Base-by-base conservation (phyloP, 164 flowering plant genomes). In the Tinospora cordifolia region DNA sequence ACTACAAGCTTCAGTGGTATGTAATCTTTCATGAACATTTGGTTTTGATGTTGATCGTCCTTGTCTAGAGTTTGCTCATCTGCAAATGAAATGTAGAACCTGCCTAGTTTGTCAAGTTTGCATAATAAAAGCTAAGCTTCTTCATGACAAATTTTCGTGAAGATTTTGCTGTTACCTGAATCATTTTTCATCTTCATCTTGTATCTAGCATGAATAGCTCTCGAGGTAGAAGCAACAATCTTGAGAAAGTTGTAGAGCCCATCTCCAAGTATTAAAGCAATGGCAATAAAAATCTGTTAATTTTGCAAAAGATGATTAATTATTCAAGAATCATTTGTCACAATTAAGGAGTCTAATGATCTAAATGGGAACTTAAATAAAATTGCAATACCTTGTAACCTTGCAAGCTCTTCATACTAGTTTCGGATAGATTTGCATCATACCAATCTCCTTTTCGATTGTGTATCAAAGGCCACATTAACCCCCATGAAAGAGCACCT, bases 391-490 rank as follows among this genome's bases (percentile, higher is more conserved):
- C 98, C 93, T 88, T 91, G 81, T 91, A 93, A 64, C 98, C 98
- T 74, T 82, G 84, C 19, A 93, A 70, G 74, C 96, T 88, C 81
- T 86, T 87, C 94, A 92, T 90, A 74, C 90, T 93, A 78, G 82
- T 86, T 78, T 88, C 83, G 8, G 85, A 63, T 67, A 88, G 19
- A 71, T 71, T 69, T 41, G 26, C 74, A 34, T 90, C 87, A 71
- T 75, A 93, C 98, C 98, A 93, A 8, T 82, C 74, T 63, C 93
- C 97, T 76, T 93, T 88, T 2, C 67, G 83, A 0, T 77, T 79
- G 17, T 68, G 66, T 15, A 94, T 88, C 36, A 94, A 72, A 19
- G 98, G 97, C 98, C 98, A 94, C 97, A 94, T 90, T 12, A 91
- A 21, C 21, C 96, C 97, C 90, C 91, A 92, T 38, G 97, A 93